Conservation (phyloP, 148 eudicot species). For the Dianthus caryophyllus region DNA sequence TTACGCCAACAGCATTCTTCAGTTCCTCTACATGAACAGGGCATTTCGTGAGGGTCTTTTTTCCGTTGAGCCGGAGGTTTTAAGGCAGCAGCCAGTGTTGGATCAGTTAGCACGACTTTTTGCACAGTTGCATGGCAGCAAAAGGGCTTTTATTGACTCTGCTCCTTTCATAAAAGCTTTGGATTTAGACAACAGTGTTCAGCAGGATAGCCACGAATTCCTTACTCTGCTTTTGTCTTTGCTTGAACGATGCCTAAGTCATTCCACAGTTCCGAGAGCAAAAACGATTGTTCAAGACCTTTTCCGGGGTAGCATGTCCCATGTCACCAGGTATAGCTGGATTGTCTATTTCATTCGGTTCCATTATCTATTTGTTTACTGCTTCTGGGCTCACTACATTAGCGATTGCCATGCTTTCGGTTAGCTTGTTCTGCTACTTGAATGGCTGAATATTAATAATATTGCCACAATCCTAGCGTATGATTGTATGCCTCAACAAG, state of each 20-base stretch:
- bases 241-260: conserved; percentile 81
- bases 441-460: neutral
- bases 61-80: conserved; percentile 74
- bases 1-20: conserved; percentile 97
- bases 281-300: conserved; percentile 81
- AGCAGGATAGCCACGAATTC: conserved; percentile 97
- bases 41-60: conserved; percentile 76
- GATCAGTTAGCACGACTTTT: conserved; percentile 87
- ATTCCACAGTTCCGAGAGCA: conserved; percentile 55
- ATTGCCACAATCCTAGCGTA: neutral
- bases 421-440: neutral
- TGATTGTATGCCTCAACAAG: neutral
- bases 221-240: conserved; percentile 85
- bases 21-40: conserved; percentile 83
- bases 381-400: neutral
- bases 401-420: neutral
- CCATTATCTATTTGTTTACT: neutral
- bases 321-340: conserved; percentile 74
- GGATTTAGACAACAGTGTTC: conserved; percentile 93
- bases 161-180: conserved; percentile 91
- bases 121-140: conserved; percentile 82
- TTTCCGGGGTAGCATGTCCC: conserved; percentile 92
- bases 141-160: conserved; percentile 82
- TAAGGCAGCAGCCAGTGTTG: conserved; percentile 73
- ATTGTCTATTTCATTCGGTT: conserved; percentile 3